These are phyloP conservation scores for Borealophlyctis nickersoniae DNA, from an alignment of 192 early-diverging fungal species.

Conservation along the genomic window DNA sequence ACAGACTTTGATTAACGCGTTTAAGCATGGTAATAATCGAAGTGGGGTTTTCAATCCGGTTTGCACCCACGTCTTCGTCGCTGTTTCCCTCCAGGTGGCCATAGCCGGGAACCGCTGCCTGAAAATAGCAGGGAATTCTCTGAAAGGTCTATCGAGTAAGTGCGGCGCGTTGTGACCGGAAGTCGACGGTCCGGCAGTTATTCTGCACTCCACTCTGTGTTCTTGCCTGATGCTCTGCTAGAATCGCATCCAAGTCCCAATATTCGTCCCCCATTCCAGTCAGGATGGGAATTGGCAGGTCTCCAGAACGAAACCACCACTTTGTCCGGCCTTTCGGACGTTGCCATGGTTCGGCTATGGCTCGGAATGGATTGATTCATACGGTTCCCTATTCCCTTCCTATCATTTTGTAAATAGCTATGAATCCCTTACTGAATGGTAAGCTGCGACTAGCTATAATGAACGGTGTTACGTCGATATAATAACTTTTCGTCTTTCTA, in stretches of 20 bases:
- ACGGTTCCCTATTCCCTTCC: no score
- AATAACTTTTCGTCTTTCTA: no score
- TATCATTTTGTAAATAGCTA: no score
- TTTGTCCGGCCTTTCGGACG: no score
- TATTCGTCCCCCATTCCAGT: conserved; percentile 34
- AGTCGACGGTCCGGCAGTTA: background rate
- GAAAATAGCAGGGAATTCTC: conserved; percentile 43
- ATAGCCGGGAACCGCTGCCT: conserved; percentile 38
- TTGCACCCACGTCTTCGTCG: conserved; percentile 20
- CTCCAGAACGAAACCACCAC: no score
- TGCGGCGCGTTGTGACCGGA: background rate
- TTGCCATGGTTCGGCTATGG: no score
- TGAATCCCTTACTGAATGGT: no score
- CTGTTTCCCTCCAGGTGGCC: conserved; percentile 42
- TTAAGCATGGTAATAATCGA: background rate
- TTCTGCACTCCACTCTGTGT: no score
- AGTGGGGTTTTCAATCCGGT: background rate
- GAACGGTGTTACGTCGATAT: no score
- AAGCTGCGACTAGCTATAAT: no score
- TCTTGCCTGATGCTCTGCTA: conserved; percentile 44
- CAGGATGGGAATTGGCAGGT: no score
- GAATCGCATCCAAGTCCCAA: conserved; percentile 43
- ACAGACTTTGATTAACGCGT: background rate
- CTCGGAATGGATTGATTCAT: no score
- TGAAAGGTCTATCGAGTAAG: conserved; percentile 8